These are phyloP conservation scores for Platanthera guangdongensis DNA, from an alignment of 106 monocot species.

Conservation along the genomic window DNA sequence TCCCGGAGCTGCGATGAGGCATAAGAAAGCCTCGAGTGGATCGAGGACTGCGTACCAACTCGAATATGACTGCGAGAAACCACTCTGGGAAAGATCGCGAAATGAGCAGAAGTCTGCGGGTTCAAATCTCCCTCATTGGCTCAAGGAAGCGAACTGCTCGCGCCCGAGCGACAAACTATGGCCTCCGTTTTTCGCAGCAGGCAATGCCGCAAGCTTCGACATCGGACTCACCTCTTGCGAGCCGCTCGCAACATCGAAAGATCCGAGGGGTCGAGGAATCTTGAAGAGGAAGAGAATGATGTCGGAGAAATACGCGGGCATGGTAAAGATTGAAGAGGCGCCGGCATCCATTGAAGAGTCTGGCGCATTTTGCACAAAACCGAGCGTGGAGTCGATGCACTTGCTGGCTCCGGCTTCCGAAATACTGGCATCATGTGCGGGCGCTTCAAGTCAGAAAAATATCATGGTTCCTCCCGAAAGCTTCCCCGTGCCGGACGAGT, in stretches of 20 bases:
- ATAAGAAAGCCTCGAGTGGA: constrained; percentile 6
- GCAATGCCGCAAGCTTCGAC: constrained; percentile 10
- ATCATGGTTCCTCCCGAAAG: constrained; percentile 23
- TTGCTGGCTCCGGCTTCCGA: neutral
- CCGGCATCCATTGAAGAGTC: constrained; percentile 7
- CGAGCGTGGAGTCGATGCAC: neutral
- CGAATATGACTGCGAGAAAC: constrained; percentile 12
- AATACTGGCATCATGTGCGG: neutral
- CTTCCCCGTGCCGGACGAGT: constrained; percentile 14
- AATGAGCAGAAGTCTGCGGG: constrained; percentile 10
- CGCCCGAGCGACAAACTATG: constrained; percentile 8
- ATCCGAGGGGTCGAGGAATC: constrained; percentile 27
- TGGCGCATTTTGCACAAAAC: neutral
- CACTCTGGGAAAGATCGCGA: constrained; percentile 10
- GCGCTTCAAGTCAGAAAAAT: constrained; percentile 13
- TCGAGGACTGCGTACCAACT: constrained; percentile 11
- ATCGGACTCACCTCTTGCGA: constrained; percentile 4
- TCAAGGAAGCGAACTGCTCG: constrained; percentile 34
- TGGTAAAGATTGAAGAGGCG: constrained; percentile 9
- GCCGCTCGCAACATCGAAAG: constrained; percentile 11
- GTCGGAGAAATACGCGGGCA: neutral
- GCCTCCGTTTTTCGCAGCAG: constrained; percentile 7
- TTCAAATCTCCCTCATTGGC: constrained; percentile 62
- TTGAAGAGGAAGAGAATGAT: constrained; percentile 32
- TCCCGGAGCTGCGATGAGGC: neutral